Percentiles rank a stretch among this genome's conserved stretches.
Evolutionary conservation across 1,284 basidiomycete species (phyloP).

Genomic region (Trametes sp.): DNA sequence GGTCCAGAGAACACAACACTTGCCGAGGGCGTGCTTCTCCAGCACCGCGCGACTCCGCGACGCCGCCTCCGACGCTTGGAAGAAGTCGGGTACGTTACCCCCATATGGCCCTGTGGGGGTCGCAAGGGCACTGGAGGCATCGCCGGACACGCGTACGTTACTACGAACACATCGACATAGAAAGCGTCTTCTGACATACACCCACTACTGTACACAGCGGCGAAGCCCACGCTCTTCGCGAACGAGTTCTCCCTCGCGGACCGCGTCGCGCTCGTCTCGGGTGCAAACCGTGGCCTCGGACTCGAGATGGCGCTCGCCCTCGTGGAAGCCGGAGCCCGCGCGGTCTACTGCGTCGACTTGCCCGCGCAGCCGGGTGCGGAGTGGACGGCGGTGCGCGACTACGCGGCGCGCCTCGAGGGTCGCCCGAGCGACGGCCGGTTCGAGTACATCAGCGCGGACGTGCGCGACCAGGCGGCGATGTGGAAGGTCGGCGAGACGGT

Average conservation of each 20-base stretch:
- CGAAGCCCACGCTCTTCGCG: constrained; percentile 54
- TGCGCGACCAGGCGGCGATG: constrained; percentile 64
- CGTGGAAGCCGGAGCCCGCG: constrained; percentile 79
- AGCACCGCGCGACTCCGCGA: constrained; percentile 25
- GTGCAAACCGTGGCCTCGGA: constrained; percentile 83
- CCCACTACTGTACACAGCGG: constrained; percentile 21
- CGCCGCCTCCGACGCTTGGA: constrained; percentile 41
- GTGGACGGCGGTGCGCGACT: constrained; percentile 65
- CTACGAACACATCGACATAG: not conserved
- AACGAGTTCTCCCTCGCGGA: constrained; percentile 79
- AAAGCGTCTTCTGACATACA: not conserved
- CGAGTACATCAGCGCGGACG: constrained; percentile 72
- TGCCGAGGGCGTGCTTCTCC: constrained; percentile 22
- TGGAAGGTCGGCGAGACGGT: constrained; percentile 66
- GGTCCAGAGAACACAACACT: not conserved
- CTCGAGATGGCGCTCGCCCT: constrained; percentile 84
- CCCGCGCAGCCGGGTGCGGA: constrained; percentile 69
- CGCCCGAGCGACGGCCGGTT: constrained; percentile 52
- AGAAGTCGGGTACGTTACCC: constrained; percentile 47
- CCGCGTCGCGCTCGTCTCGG: constrained; percentile 80
- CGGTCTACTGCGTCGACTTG: constrained; percentile 81
- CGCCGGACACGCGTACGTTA: constrained; percentile 31
- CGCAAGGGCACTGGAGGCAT: constrained; percentile 59
- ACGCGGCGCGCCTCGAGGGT: constrained; percentile 54
- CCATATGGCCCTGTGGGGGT: constrained; percentile 70